Evolutionary conservation across 345 rosid genomes (phyloP).

Genomic region (Limnanthes douglasii): DNA sequence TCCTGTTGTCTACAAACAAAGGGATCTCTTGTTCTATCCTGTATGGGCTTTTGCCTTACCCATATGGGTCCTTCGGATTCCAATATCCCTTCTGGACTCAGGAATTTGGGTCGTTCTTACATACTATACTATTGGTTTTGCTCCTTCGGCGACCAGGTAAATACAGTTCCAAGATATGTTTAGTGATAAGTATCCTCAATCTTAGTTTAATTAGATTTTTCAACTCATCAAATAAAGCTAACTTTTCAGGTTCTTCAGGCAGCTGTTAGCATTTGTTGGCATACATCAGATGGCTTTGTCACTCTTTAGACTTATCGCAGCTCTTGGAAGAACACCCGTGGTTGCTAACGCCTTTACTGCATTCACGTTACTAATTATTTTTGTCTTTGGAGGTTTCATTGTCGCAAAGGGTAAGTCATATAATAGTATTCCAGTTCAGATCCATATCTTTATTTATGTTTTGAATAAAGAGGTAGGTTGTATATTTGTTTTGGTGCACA

Average conservation of each 20-base stretch:
- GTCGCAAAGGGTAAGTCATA: slow-evolving; percentile 57
- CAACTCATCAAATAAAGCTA: too few relatives aligned
- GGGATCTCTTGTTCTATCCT: slow-evolving; percentile 54
- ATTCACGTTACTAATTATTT: slow-evolving; percentile 53
- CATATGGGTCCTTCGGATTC: slow-evolving; percentile 45
- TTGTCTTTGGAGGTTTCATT: slow-evolving; percentile 80
- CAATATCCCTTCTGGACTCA: slow-evolving; percentile 45
- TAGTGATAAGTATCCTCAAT: too few relatives aligned
- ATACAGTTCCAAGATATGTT: too few relatives aligned
- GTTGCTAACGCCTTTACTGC: slow-evolving; percentile 49
- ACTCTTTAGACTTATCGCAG: slow-evolving; percentile 84
- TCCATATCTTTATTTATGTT: too few relatives aligned
- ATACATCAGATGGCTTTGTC: slow-evolving; percentile 82
- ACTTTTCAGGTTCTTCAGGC: slow-evolving; percentile 50
- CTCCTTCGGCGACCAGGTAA: slow-evolving; percentile 55
- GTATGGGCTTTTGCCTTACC: slow-evolving; percentile 63
- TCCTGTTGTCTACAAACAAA: slow-evolving; percentile 60
- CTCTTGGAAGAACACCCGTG: slow-evolving; percentile 69
- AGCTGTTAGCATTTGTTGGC: slow-evolving; percentile 50
- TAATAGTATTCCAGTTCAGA: too few relatives aligned
- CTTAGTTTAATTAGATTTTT: too few relatives aligned
- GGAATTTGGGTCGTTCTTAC: slow-evolving; percentile 47
- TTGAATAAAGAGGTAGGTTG: too few relatives aligned
- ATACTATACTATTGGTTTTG: slow-evolving; percentile 56
- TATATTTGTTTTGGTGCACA: slow-evolving; percentile 4